Evolutionary conservation across 2,329 filamentous ascomycete genomes (phyloP), one percentile per base, ranked within the genome.

Genomic region (Sarocladiaceae sp.): DNA sequence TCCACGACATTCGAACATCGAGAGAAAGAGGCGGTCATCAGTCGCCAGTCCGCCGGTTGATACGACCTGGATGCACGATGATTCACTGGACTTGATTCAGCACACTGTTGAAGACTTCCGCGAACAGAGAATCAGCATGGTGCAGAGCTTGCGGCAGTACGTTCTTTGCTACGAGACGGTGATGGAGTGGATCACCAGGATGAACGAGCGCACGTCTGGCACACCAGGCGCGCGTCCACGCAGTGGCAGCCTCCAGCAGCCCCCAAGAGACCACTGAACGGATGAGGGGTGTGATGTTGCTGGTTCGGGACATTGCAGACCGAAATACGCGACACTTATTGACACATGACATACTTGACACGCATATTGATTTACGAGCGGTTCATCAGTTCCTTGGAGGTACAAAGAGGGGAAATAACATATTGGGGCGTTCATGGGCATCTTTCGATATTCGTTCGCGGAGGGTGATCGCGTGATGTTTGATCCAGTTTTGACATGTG

Each of bases 81-180:
- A 89, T 44, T 78, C 82, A 23, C 64, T 88, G 2, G 94, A 99
- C 66, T 69, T 97, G 54, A 84, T 99, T 46, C 85, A 89, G 56
- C 85, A 84, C 65, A 94, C 92, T 0, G 93, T 99, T 1, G 88
- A 94, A 60, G 91, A 97, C 61, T 96, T 99, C 68, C 79, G 94
- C 53, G 76, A 80, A 47, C 94, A 99, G 71, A 77, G 94, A 58
- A 72, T 97, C 18, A 97, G 91, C 69, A 99, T 97, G 92, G 93
- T 99, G 39, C 94, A 97, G 70, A 97, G 88, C 62, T 72, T 97
- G 53, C 79, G 90, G 55, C 94, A 99, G 67, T 97, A 88, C 71
- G 93, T 97, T 48, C 82, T 99, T 29, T 99, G 94, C 68, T 99
- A 99, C 67, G 94, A 99, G 73, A 95, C 89, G 36, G 79, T 97